These are phyloP conservation scores for Brettanomyces naardenensis DNA, from an alignment of 805 yeast species.

Conservation along the genomic window DNA sequence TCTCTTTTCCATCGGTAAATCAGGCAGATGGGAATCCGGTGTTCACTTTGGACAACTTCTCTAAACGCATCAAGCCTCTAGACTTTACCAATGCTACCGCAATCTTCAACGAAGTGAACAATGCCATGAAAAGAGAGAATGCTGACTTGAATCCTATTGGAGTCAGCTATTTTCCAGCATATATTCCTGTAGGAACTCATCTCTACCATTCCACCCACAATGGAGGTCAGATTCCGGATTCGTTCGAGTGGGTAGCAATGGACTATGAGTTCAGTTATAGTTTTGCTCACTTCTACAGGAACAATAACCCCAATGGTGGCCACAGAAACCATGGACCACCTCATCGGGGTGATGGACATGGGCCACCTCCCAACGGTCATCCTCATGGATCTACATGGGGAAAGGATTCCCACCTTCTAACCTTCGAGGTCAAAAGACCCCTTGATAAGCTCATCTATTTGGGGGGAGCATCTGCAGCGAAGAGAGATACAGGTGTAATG, in stretches of 20 bases:
- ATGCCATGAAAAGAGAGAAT: slow-evolving; percentile 44
- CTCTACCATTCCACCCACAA: slow-evolving; percentile 44
- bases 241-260: slow-evolving; percentile 58
- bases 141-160: slow-evolving; percentile 49
- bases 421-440: slow-evolving; percentile 41
- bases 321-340: slow-evolving; percentile 6
- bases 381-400: not conserved
- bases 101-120: slow-evolving; percentile 45
- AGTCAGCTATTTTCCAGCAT: slow-evolving; percentile 52
- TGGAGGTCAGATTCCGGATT: slow-evolving; percentile 32
- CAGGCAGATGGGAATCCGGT: not conserved
- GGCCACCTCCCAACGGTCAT: not conserved
- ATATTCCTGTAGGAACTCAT: slow-evolving; percentile 49
- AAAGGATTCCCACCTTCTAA: slow-evolving; percentile 25
- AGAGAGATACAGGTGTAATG: slow-evolving; percentile 49
- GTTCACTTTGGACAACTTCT: slow-evolving; percentile 14
- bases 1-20: not conserved
- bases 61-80: slow-evolving; percentile 21
- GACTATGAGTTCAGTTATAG: slow-evolving; percentile 52
- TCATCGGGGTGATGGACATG: too few relatives aligned
- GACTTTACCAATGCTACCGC: slow-evolving; percentile 44
- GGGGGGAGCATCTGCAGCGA: slow-evolving; percentile 71
- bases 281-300: slow-evolving; percentile 28
- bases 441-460: slow-evolving; percentile 40
- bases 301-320: too few relatives aligned